Percentiles rank a stretch among this genome's conserved stretches.
Evolutionary conservation across 345 rosid genomes (phyloP).

Genomic region (Gossypium herbaceum): DNA sequence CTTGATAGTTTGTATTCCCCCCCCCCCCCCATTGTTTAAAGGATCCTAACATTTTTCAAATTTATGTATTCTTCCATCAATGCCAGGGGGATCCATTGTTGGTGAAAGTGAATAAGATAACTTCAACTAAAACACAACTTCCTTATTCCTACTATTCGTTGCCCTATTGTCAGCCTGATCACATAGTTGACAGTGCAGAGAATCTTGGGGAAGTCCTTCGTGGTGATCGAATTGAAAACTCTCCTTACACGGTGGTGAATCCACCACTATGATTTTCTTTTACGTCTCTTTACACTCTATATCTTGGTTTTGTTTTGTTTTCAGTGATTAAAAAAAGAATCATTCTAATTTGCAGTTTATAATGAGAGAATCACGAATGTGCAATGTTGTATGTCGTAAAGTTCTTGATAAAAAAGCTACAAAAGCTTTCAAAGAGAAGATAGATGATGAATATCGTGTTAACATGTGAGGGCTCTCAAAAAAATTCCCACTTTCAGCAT

Average conservation of each 20-base stretch:
- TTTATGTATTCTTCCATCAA: slow-evolving; percentile 6
- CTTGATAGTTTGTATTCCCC: background rate
- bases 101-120: slow-evolving; percentile 87
- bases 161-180: slow-evolving; percentile 55
- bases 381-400: background rate
- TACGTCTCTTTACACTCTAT: background rate
- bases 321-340: too few species aligned
- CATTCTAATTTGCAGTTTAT: too few species aligned
- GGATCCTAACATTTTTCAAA: background rate
- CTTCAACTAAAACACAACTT: slow-evolving; percentile 88
- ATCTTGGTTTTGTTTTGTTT: too few species aligned
- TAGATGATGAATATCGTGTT: slow-evolving; percentile 76
- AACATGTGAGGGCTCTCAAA: slow-evolving; percentile 16
- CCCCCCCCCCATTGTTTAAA: background rate
- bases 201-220: slow-evolving; percentile 81
- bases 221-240: background rate
- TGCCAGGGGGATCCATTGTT: slow-evolving; percentile 72
- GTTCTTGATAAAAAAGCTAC: slow-evolving; percentile 51
- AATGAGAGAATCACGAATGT: background rate
- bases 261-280: background rate
- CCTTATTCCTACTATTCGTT: slow-evolving; percentile 83
- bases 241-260: background rate
- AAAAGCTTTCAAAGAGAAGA: slow-evolving; percentile 74
- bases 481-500: too few species aligned
- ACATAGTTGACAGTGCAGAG: slow-evolving; percentile 74